Conservation (phyloP, 495 filamentous ascomycete genomes). For the Penicillium tannophilum region DNA sequence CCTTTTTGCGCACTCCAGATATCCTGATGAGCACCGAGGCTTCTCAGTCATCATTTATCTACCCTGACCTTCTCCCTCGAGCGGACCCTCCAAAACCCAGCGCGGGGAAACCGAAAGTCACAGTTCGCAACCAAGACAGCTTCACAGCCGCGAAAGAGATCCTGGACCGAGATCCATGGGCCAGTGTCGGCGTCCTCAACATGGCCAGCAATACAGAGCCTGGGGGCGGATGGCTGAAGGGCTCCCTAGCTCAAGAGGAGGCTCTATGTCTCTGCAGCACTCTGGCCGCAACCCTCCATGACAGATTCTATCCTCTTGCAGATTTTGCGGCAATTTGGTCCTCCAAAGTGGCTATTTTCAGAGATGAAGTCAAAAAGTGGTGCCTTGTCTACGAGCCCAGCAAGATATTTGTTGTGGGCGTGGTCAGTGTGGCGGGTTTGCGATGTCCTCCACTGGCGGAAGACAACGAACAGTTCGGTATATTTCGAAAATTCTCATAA, state of each 20-base stretch:
- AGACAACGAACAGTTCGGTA: conserved; percentile 14
- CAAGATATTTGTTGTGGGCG: conserved; percentile 17
- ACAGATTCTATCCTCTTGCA: conserved; percentile 57
- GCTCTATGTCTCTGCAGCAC: conserved; percentile 60
- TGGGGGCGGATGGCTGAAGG: conserved; percentile 58
- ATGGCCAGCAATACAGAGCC: conserved; percentile 54
- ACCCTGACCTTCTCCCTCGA: conserved; percentile 6
- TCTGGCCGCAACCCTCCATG: conserved; percentile 52
- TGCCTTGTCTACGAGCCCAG: conserved; percentile 35
- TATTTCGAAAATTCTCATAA: too few species aligned
- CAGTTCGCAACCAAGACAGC: conserved; percentile 12
- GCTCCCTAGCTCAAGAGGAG: conserved; percentile 61
- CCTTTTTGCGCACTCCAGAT: neutral
- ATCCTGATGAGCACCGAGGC: conserved; percentile 11
- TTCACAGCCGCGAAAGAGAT: conserved; percentile 16
- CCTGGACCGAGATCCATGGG: conserved; percentile 5
- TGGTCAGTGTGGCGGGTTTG: conserved; percentile 19
- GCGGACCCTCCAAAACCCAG: neutral
- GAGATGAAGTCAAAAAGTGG: conserved; percentile 38
- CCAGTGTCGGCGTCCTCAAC: conserved; percentile 41
- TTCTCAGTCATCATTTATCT: conserved; percentile 4
- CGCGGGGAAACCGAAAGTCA: conserved; percentile 4
- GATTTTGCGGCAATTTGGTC: conserved; percentile 51
- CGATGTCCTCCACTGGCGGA: conserved; percentile 10
- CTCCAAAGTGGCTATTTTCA: conserved; percentile 49